Base-by-base conservation (phyloP, 2,329 filamentous ascomycete species). In the Ophiocordyceps camponoti-saundersi region DNA sequence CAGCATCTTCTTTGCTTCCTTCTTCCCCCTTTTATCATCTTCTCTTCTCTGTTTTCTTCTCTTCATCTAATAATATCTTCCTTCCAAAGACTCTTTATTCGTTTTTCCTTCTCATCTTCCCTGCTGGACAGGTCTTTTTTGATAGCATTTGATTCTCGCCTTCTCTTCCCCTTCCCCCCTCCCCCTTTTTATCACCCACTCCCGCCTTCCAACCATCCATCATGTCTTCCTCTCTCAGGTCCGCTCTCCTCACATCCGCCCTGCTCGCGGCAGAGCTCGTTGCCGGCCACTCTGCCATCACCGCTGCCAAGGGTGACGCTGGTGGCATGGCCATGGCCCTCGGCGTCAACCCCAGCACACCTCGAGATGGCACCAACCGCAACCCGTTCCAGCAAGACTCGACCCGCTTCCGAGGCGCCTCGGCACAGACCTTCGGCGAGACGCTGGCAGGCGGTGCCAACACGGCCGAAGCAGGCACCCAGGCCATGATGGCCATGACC, bases 351-450 rank as follows among this genome's bases (percentile, higher is more conserved):
- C 65, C 69, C 44, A 56, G 55, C 53, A 80, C 76, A 45, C 77
- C 78, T 40, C 77, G 78, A 50, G 75, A 79, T 52, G 78, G 77
- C 40, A 79, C 77, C 21, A 59, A 64, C 13, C 70, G 77, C 50
- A 63, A 69, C 45, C 78, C 78, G 43, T 80, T 80, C 67, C 78
- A 82, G 63, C 70, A 73, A 52, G 79, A 82, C 53, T 69, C 69
- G 45, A 82, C 78, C 46, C 74, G 75, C 48, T 82, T 82, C 70
- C 64, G 65, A 46, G 74, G 73, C 40, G 65, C 62, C 39, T 60
- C 68, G 15, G 72, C 69, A 13, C 67, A 69, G 39, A 68, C 68
- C 22, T 68, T 77, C 53, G 75, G 77, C 51, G 72, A 79, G 66
- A 81, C 77, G 13, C 59, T 80, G 47, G 70, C 61, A 21, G 68